Evolutionary conservation across 495 filamentous ascomycete species (phyloP), one percentile per base, ranked within the genome.

Genomic region (Aspergillus kassunensis): DNA sequence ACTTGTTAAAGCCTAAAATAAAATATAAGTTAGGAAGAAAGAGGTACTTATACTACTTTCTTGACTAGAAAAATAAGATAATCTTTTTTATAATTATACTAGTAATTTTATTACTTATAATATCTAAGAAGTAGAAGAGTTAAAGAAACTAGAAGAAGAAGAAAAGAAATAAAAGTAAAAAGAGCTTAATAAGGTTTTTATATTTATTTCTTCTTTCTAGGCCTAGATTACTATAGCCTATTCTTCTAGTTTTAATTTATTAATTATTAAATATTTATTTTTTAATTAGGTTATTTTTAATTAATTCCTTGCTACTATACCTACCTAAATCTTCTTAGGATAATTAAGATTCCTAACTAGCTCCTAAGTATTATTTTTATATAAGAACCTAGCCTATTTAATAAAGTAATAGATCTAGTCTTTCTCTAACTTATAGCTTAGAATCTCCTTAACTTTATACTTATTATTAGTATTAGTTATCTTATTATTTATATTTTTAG

Each of bases 91-190:
- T 3, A 27, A 24, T 24, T 30, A 33, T 16, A 23, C 10, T 41
- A 41, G 41, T 30, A 50, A 30, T 29, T 44, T 51, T 31, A 56
- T 50, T 16, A 15, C 39, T 39, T 51, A 56, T 56, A 49, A 50
- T 33, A 33, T 44, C 44, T 40, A 29, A 29, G 25, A 45, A 36
- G 34, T 31, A 50, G 39, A 19, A 49, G n/a, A 50, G 44, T 39
- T 33, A n/a, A 27, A 27, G 24, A 27, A 27, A 27, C 9, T 27
- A 27, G 24, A 53, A 48, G 73, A 78, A 9, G 51, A 62, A 0
- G 59, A 51, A 31, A 75, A 39, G 46, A 79, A 79, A 27, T 42
- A 8, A 55, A 40, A 51, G 20, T 12, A 45, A 33, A 55, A 45
- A 27, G 24, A 27, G 24, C 24, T 27, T 27, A 27, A 27, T 27